Evolutionary conservation across 2,329 filamentous ascomycete genomes (phyloP), one percentile per base, ranked within the genome.

Genomic region (Penicillium sp.): DNA sequence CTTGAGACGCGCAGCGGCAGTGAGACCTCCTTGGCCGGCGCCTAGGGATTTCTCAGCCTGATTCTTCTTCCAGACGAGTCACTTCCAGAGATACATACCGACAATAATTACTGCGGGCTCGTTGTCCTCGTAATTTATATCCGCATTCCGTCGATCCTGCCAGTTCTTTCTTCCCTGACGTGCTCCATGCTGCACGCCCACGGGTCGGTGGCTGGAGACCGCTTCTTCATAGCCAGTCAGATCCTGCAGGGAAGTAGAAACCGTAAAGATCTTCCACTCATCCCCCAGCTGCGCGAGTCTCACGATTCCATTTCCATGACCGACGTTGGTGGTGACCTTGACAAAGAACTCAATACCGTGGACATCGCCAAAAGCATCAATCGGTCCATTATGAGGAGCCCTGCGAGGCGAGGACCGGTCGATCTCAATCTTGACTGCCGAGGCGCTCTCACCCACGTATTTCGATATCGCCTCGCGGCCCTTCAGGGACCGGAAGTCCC

Each of bases 71-170:
- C 10, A 7, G 14, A 7, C 25, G 5, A n/a, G 25, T 27, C 14
- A 13, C 6, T 7, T 27, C 14, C 25, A 27, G 41, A 32, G 18
- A 30, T 35, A 60, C 71, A 45, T 67, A 79, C 80, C 80, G 20
- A 86, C 59, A 13, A 86, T 73, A 3, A 86, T 43, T 0, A 85
- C 81, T 0, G 68, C 64, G 0, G 83, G 83, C 2, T 81, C 70
- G 7, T 70, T 70, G 0, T 60, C 67, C 18, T 75, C 67, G 39
- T 77, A 79, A 1, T 78, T 70, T 0, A 56, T 55, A 16, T 78
- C 74, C 0, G 65, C 63, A 1, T 57, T 64, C 8, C 80, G 71
- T 33, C 68, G 69, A 45, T 83, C 78, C 3, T 71, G 64, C 77
- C 81, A 86, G 51, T 84, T 85, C 54, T 75, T 75, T 1, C 76